Evolutionary conservation across 2,329 filamentous ascomycete species (phyloP), one percentile per base, ranked within the genome.

Genomic region (Sporothrix euskadiensis): DNA sequence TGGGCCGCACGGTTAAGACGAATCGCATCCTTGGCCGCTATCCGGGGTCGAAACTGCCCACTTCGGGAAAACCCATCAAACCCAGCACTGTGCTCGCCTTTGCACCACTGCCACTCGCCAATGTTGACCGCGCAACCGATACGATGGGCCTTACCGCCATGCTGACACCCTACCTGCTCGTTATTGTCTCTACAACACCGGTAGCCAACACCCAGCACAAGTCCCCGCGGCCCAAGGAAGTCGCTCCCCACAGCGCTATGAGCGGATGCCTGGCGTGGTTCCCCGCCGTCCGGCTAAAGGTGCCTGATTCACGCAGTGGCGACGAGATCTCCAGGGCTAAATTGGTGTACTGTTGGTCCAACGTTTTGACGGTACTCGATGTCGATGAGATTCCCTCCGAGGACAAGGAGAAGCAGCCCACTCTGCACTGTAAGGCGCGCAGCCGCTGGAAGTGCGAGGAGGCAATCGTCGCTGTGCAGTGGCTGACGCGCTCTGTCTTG

Each of bases 241-340:
- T 98, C 10, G 90, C 90, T 39, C 92, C 93, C 1, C 95, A 99
- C 80, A 93, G 94, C 79, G 91, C 95, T 22, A 90, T 99, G 87
- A 98, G 93, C 69, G 97, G 95, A 2, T 97, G 95, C 78, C 83
- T 99, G 69, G 94, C 96, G 47, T 99, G 96, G 96, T 99, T 99
- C 80, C 96, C 96, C 1, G 94, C 94, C 1, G 96, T 99, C 63
- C 96, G 93, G 79, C 85, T 99, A 59, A 98, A 98, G 81, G 88
- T 89, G 19, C 88, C 89, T 10, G 90, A 94, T 75, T 84, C 88
- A 1, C 86, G 88, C 65, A 89, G 88, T 0, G 90, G 89, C 5
- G 91, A 90, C 78, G 88, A 90, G 8, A 86, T 91, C 10, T 94
- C 93, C 22, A 91, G 90, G 79, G 92, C 91, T 52, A 98, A 99